Conservation (phyloP, 2,329 filamentous ascomycete genomes). For the Neonectria coccinea region DNA sequence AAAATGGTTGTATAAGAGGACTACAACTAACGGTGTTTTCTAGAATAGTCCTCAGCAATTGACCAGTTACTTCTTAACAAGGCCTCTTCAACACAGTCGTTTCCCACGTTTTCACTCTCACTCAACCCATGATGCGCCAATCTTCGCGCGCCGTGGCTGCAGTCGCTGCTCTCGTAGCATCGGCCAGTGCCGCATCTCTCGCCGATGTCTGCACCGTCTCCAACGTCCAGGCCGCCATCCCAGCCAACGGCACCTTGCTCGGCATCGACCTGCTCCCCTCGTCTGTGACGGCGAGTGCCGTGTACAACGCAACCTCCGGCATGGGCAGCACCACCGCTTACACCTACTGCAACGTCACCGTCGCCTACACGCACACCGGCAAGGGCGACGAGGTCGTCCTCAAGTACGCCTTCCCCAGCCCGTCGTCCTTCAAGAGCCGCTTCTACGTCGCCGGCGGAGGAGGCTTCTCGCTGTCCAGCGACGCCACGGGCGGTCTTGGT, state of each 20-base stretch:
- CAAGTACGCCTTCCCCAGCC: constrained; percentile 50
- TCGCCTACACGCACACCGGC: constrained; percentile 51
- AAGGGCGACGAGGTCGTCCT: constrained; percentile 49
- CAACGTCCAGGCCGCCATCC: no score
- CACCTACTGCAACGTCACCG: constrained; percentile 52
- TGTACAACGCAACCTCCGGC: constrained; percentile 34
- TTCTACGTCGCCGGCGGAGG: constrained; percentile 60
- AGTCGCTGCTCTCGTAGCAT: no score
- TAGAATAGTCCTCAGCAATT: not conserved
- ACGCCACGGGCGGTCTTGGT: constrained; percentile 53
- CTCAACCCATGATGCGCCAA: no score
- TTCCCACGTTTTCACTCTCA: no score
- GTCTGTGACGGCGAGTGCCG: constrained; percentile 51
- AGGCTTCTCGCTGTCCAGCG: constrained; percentile 49
- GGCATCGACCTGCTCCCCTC: constrained; percentile 51
- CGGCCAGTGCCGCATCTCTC: no score
- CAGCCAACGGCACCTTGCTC: constrained; percentile 10
- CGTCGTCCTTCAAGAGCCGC: constrained; percentile 56
- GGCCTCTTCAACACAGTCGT: constrained; percentile 6
- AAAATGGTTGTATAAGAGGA: not conserved
- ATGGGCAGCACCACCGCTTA: constrained; percentile 37
- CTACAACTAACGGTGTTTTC: not conserved
- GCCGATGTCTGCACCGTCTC: no score
- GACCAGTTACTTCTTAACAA: constrained; percentile 1
- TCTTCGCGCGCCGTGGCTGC: no score